Percentiles rank a stretch among this genome's conserved stretches.
phyloP scores from a whole-genome alignment of 345 rosid genomes.

The Corchorus olitorius region DNA sequence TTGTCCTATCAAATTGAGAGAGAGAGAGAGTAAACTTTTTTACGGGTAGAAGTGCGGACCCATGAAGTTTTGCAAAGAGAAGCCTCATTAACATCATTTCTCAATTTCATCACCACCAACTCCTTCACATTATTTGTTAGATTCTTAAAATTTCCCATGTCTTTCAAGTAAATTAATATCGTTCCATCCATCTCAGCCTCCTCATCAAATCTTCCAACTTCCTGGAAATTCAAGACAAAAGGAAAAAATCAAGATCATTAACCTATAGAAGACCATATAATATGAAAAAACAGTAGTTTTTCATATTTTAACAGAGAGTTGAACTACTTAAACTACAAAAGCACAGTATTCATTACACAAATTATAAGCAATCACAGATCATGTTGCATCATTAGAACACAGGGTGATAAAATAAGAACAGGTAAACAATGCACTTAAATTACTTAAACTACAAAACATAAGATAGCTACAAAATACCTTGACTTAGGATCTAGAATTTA shows the following conservation, averaged over 20 bases:
- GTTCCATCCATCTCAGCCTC: constrained; percentile 19
- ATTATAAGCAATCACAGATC: no score
- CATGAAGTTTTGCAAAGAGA: constrained; percentile 37
- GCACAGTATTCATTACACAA: no score
- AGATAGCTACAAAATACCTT: no score
- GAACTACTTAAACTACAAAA: no score
- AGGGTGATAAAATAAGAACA: no score
- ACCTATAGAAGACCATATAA: no score
- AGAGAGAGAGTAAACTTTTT: constrained; percentile 17
- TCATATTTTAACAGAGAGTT: background rate
- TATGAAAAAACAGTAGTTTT: no score
- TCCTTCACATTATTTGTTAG: constrained; percentile 7
- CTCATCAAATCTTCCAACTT: constrained; percentile 15
- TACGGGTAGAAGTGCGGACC: constrained; percentile 20
- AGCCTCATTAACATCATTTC: constrained; percentile 36
- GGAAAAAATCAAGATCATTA: background rate
- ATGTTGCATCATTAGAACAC: no score
- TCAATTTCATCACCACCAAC: constrained; percentile 27
- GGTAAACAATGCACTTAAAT: no score
- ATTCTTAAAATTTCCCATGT: background rate
- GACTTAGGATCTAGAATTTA: no score
- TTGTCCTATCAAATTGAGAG: background rate
- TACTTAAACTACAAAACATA: no score
- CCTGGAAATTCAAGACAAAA: background rate
- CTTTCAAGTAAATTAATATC: constrained; percentile 6